These are phyloP conservation scores for Leucocoprinus leucothites DNA, from an alignment of 768 basidiomycete genomes.

Conservation along the genomic window DNA sequence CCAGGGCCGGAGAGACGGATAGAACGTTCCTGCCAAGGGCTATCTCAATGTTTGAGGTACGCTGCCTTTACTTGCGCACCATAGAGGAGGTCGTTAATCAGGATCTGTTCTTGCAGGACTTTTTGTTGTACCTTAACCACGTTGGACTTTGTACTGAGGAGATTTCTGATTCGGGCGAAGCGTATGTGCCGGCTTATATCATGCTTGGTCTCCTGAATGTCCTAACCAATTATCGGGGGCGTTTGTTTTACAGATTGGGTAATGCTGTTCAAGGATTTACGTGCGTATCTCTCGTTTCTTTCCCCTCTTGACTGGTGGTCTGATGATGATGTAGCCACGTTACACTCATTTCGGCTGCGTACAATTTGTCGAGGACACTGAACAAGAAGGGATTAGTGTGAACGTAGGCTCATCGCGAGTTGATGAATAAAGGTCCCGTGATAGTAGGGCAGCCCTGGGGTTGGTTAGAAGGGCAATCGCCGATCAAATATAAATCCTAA, in stretches of 20 bases:
- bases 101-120: constrained; percentile 44
- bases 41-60: constrained; percentile 87
- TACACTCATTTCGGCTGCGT: constrained; percentile 81
- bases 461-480: too few relatives aligned
- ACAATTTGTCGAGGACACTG: constrained; percentile 71
- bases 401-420: background rate
- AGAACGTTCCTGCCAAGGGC: constrained; percentile 61
- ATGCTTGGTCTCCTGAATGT: too few relatives aligned
- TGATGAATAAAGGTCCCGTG: too few relatives aligned
- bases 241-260: constrained; percentile 54
- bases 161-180: constrained; percentile 82
- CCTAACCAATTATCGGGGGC: constrained; percentile 6
- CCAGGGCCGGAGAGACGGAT: constrained; percentile 82
- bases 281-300: constrained; percentile 38
- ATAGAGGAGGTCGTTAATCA: background rate
- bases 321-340: constrained; percentile 52
- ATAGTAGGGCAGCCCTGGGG: too few relatives aligned
- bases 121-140: constrained; percentile 81
- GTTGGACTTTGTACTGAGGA: constrained; percentile 86
- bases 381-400: background rate
- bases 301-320: background rate
- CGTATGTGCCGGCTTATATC: constrained; percentile 37
- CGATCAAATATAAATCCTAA: too few relatives aligned
- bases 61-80: constrained; percentile 13
- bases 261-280: constrained; percentile 92